Evolutionary conservation across 805 yeast species (phyloP), one percentile per base, ranked within the genome.

Genomic region (Yarrowia deformans): DNA sequence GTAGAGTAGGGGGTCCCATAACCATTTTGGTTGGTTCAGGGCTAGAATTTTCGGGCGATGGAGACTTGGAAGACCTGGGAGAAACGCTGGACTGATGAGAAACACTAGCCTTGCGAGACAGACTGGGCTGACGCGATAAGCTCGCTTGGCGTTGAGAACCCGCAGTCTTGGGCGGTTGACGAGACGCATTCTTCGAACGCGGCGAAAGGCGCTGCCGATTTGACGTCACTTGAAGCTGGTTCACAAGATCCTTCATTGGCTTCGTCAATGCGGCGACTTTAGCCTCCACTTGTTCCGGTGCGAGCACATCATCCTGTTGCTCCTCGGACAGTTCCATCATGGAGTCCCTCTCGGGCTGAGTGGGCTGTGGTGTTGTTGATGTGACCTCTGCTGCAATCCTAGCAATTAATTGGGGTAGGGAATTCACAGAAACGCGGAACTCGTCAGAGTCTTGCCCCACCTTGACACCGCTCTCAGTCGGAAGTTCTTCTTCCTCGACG

Each of bases 1-100:
- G 64, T 7, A 43, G 40, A 42, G 49, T n/a, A 42, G 64, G 64
- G 12, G 64, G 64, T 6, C 64, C 64, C 64, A 56, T 56, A 8
- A 56, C 40, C 50, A 42, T 18, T 10, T 29, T 42, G 3, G 49
- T 4, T 13, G 58, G 58, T 12, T 18, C 58, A 6, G 43, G 40
- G n/a, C 58, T 35, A 3, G 19, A 3, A 8, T 3, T 13, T 18
- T 35, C 9, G 9, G 58, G 16, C 3, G 23, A 5, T 3, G 58
- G 58, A 7, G 32, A 35, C 8, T 18, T 52, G 32, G 43, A 35
- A 4, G 58, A 13, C 37, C 42, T 13, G 7, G 29, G 58, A 13
- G 58, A 52, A 10, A 34, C 12, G 39, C 23, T 39, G 10, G 48
- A 29, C n/a, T 40, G 18, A 2, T 49, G 35, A 16, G 63, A 40